Evolutionary conservation across 2,329 filamentous ascomycete genomes (phyloP), one percentile per base, ranked within the genome.

Genomic region (Cladosporium sphaerospermum): DNA sequence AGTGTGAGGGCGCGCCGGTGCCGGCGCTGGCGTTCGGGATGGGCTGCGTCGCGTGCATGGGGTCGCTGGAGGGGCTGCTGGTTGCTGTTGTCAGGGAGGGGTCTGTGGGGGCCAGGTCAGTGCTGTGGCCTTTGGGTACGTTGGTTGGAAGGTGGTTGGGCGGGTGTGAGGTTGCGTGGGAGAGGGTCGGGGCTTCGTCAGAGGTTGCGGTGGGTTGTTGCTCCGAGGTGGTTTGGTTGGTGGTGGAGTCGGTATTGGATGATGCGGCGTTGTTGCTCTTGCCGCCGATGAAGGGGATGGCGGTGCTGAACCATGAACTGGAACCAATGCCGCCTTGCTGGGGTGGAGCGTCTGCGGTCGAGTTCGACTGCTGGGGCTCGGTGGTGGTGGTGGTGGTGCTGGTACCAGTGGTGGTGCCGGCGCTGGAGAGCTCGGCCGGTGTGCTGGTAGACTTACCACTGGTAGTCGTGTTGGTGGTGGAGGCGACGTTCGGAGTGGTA

Each of bases 221-320:
- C 34, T 39, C 13, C 7, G n/a, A 14, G n/a, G 8, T 9, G 3
- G n/a, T 10, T 14, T 14, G 11, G 36, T 13, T 14, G 8, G 36
- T 39, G 13, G 36, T 14, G 36, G 36, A 13, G n/a, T 13, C 16
- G 10, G 36, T n/a, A 9, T n/a, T 39, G n/a, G 39, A 14, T 18
- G 31, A 23, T 10, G 5, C 10, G 9, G 32, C 18, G 4, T 39
- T 34, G 14, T 31, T 47, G 32, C 10, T 47, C 43, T 47, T 43
- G 37, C 44, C 51, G 9, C 33, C 43, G 14, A 43, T 43, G 32
- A 47, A 39, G 14, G 51, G 51, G 8, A 47, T 11, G 13, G 54
- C 54, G 33, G 54, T 55, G 33, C 44, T 41, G 49, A 55, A 53
- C 54, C 54, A 55, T 4, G 49, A 39, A 10, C 34, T 40, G 19